Base-by-base conservation (phyloP, 768 basidiomycete genomes). In the Pulveroboletus sp. region DNA sequence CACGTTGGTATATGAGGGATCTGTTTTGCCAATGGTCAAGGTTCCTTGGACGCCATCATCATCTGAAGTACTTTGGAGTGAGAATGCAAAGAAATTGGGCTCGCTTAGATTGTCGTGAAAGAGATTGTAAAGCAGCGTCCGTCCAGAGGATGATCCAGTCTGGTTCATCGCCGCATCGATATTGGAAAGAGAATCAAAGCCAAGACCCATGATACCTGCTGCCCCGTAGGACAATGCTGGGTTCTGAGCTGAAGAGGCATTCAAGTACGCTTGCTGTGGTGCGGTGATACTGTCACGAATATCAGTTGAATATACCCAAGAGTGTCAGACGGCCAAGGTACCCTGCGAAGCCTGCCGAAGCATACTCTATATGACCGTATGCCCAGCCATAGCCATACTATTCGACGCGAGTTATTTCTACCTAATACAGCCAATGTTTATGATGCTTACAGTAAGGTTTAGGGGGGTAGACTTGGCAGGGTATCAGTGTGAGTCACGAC, bases 331-430 rank as follows among this genome's bases (percentile, higher is more conserved):
- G 36, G 41, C 5, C 36, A 24, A 67, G 74, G 56, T 62, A 90
- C 86, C 82, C 82, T 17, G 90, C 80, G 63, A 92, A 91, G 46
- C 78, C 68, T 31, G 83, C 79, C 3, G 78, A 61, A 18, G 83
- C 81, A 64, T 78, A 84, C 4, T 79, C 71, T 28, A 93, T 71
- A 53, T 73, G 62, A 5, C 90, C 90, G 43, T 69, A 71, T 3
- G 86, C 87, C 81, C 84, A 90, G 17, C 90, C 90, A 49, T 86
- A 81, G 41, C 84, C 86, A 67, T 92, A 93, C 87, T 90, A 27
- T 21, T 2, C 6, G 27, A 27, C 2, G 36, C 57, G 43, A 54
- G 46, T 38, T 35, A n/a, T 26, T n/a, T 26, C 3, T 32, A 33
- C 9, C 38, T 24, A 21, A 2, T 26, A 15, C 7, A 40, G 11